Percentiles rank a stretch among this genome's conserved stretches.
These are phyloP conservation scores for Volutella citrinella DNA, from an alignment of 2,329 filamentous ascomycete species.

Conservation along the genomic window DNA sequence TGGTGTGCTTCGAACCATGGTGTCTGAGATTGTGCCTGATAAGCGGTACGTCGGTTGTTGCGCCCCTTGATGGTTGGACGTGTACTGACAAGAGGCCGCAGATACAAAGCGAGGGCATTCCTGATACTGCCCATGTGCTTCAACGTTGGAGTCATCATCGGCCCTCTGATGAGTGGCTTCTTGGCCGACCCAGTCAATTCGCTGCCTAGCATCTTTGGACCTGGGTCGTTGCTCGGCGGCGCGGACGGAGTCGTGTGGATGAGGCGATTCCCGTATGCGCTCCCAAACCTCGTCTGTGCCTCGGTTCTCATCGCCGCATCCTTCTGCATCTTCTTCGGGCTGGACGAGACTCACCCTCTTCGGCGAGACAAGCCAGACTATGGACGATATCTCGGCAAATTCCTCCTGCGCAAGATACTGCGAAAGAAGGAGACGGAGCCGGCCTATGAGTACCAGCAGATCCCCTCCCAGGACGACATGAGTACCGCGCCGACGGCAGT, in stretches of 20 bases:
- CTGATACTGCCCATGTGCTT: slow-evolving; percentile 21
- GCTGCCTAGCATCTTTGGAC: slow-evolving; percentile 15
- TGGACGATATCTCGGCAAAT: slow-evolving; percentile 8
- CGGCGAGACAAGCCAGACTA: slow-evolving; percentile 8
- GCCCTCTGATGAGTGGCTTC: slow-evolving; percentile 21
- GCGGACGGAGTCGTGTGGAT: too few relatives aligned
- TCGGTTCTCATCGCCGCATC: slow-evolving; percentile 12
- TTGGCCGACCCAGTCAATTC: slow-evolving; percentile 18
- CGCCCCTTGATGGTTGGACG: not conserved
- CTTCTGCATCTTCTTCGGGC: slow-evolving; percentile 16
- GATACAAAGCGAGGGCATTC: slow-evolving; percentile 16
- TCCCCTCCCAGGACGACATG: too few relatives aligned
- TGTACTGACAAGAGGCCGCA: not conserved
- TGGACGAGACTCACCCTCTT: slow-evolving; percentile 19
- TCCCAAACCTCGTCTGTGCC: slow-evolving; percentile 18
- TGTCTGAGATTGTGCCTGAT: slow-evolving; percentile 19
- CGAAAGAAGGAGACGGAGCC: not conserved
- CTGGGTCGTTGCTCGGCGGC: slow-evolving; percentile 16
- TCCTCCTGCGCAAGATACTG: slow-evolving; percentile 1
- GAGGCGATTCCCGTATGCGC: slow-evolving; percentile 23
- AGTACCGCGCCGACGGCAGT: too few relatives aligned
- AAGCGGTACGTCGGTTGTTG: slow-evolving; percentile 9
- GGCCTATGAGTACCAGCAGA: not conserved
- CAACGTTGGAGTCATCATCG: slow-evolving; percentile 22
- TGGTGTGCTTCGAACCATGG: slow-evolving; percentile 19